Base-by-base conservation (phyloP, 495 filamentous ascomycete species). In the Hypoxylon perforatum region DNA sequence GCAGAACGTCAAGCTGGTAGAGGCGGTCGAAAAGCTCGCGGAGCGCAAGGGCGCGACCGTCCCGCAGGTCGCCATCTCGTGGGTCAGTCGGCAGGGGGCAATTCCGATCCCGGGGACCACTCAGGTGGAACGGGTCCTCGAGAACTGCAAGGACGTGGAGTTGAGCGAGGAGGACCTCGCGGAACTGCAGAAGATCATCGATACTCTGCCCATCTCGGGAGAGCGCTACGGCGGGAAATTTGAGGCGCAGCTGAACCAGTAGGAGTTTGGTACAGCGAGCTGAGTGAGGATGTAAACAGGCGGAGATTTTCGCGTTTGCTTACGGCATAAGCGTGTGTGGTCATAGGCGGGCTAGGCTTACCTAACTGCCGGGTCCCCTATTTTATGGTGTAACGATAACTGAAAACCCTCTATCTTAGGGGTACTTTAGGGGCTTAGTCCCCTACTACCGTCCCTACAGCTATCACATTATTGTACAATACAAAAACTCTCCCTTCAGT, bases 21-120 rank as follows among this genome's bases (percentile, higher is more conserved):
- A 84, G 18, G 65, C 74, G 33, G 69, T 88, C 28, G 55, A 58
- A 11, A 68, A 62, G 44, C 50, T 88, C 10, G 86, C 85, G 0
- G 72, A 73, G 14, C 70, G 70, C 48, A 85, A 86, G 67, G 75
- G 77, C 1, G 69, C 54, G 28, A 84, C 82, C 1, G 48, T 76
- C 1, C 76, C 73, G 1, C 86, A 87, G 66, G 59, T 88, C 42
- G 77, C 81, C 2, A 73, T 88, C 25, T 83, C 83, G 0, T 88
- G 86, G 86, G 60, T 86, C 15, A 23, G 84, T 50, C 76, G 74
- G 1, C 84, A 87, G 73, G 86, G 86, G 0, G 76, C 84, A 44
- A 69, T 86, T 15, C 78, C 82, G 17, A 83, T 85, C 33, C 84
- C 81, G 5, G 87, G 87, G 4, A 85, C 85, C 1, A 86, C 78